Evolutionary conservation across 805 yeast species (phyloP), one percentile per base, ranked within the genome.

Genomic region (Yamadazyma endophytica): DNA sequence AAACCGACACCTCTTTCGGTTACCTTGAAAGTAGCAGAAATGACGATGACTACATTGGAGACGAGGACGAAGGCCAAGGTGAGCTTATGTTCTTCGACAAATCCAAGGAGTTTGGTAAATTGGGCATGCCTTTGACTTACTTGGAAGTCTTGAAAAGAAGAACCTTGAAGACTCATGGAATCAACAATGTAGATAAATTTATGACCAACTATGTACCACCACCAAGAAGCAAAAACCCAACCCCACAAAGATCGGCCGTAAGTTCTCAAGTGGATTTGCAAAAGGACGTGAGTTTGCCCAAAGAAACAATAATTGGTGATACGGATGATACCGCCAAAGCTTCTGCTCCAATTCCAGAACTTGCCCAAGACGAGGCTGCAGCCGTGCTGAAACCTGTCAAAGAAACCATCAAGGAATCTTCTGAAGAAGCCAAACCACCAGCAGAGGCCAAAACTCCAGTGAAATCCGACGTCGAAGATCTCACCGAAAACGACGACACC

Each of bases 1-100:
- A 57, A 33, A 49, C 49, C 17, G 60, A 61, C 27, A 54, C 49
- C 21, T 43, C 49, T 3, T 44, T 43, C 26, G 71, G 71, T 3
- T 65, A 44, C 39, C 57, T 65, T 33, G 64, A 63, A 25, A 38
- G 46, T 12, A 45, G 60, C 5, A 53, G 71, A 35, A 50, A 55
- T 34, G 70, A 64, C 38, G 47, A 44, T 33, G 68, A 61, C 41
- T 53, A 49, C 55, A 50, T 65, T 46, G 71, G 70, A 6, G 70
- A 64, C 30, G 69, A 64, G 39, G 72, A 65, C 32, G 71, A 63
- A 41, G 69, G 54, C 26, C 56, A 61, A 39, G 72, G 72, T 5
- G 70, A 66, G 38, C 62, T 66, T 32, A 37, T 47, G 15, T 66
- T 53, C 38, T 55, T 41, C 32, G 71, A 66, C 37, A 52, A 54